A percentile compares a stretch with the other conserved stretches of the same genome.
Evolutionary conservation across 441 rosid genomes (phyloP).

Genomic region (Arabidopsis lyrata): DNA sequence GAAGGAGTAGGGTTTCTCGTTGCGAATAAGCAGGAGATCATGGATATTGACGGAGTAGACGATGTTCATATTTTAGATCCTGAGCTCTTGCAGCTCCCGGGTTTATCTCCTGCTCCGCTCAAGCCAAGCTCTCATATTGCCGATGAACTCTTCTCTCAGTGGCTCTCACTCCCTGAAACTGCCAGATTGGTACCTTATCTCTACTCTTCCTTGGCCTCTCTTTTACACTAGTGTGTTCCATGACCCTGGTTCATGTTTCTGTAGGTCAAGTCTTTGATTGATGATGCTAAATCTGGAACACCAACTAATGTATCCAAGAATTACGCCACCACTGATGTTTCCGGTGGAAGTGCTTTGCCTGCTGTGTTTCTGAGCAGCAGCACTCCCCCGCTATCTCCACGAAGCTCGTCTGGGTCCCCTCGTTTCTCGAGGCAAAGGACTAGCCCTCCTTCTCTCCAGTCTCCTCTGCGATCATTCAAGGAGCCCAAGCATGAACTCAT

Average conservation of each 20-base stretch:
- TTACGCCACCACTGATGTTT: conserved; percentile 37
- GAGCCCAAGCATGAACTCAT: conserved; percentile 51
- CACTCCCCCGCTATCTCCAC: conserved; percentile 65
- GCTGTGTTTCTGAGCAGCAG: conserved; percentile 54
- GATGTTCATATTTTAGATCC: conserved; percentile 56
- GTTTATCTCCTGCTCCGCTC: conserved; percentile 57
- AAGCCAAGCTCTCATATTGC: conserved; percentile 58
- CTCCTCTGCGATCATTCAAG: conserved; percentile 50
- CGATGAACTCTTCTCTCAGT: conserved; percentile 64
- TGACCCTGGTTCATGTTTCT: neutral
- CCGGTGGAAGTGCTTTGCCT: conserved; percentile 50
- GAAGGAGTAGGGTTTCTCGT: neutral
- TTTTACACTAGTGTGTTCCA: neutral
- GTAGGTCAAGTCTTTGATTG: conserved; percentile 55
- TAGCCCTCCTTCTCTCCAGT: conserved; percentile 52
- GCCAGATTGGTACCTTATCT: conserved; percentile 51
- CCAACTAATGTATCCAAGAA: conserved; percentile 43
- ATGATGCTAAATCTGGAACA: conserved; percentile 51
- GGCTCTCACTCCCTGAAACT: conserved; percentile 81
- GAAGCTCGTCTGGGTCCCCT: conserved; percentile 55
- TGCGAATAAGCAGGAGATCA: conserved; percentile 18
- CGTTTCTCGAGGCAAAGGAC: conserved; percentile 50
- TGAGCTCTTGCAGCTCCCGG: conserved; percentile 69
- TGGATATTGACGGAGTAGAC: conserved; percentile 54
- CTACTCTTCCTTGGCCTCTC: neutral